Evolutionary conservation across 495 filamentous ascomycete species (phyloP).

Genomic region (Annulohypoxylon stygium): DNA sequence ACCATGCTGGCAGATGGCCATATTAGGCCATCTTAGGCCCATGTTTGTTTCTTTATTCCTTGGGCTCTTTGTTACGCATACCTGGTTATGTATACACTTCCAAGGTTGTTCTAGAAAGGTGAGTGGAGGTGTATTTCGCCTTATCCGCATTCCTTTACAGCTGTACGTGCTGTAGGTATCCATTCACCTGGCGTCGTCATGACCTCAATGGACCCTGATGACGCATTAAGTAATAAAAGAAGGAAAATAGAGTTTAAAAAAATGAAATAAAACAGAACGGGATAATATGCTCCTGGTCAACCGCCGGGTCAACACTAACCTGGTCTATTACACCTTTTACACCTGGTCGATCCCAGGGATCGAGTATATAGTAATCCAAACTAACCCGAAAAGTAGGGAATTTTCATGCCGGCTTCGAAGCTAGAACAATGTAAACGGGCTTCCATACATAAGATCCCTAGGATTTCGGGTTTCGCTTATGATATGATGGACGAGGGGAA

Average conservation of each 20-base stretch:
- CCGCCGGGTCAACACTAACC: not conserved
- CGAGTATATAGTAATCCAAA: not conserved
- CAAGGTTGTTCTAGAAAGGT: constrained; percentile 40
- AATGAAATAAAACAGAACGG: not conserved
- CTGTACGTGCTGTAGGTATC: constrained; percentile 18
- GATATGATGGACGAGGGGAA: constrained; percentile 3
- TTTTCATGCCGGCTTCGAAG: constrained; percentile 32
- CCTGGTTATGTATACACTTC: constrained; percentile 3
- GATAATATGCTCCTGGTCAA: not conserved
- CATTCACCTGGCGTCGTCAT: constrained; percentile 30
- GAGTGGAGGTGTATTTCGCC: constrained; percentile 13
- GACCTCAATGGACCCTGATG: constrained; percentile 33
- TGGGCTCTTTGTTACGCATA: constrained; percentile 18
- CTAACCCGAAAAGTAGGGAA: constrained; percentile 38
- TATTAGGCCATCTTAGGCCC: not conserved
- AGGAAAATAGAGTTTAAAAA: not conserved
- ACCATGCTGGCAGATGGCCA: not conserved
- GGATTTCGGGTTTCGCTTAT: constrained; percentile 23
- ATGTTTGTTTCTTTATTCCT: constrained; percentile 24
- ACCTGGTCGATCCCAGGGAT: constrained; percentile 1
- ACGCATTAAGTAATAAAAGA: constrained; percentile 40
- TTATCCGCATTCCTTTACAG: constrained; percentile 26
- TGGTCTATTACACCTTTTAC: not conserved
- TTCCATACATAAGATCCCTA: constrained; percentile 5
- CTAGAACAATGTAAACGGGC: constrained; percentile 15